Percentiles rank a stretch among this genome's conserved stretches.
These are phyloP conservation scores for Rhizophora apiculata DNA, from an alignment of 345 rosid genomes.

Conservation along the genomic window DNA sequence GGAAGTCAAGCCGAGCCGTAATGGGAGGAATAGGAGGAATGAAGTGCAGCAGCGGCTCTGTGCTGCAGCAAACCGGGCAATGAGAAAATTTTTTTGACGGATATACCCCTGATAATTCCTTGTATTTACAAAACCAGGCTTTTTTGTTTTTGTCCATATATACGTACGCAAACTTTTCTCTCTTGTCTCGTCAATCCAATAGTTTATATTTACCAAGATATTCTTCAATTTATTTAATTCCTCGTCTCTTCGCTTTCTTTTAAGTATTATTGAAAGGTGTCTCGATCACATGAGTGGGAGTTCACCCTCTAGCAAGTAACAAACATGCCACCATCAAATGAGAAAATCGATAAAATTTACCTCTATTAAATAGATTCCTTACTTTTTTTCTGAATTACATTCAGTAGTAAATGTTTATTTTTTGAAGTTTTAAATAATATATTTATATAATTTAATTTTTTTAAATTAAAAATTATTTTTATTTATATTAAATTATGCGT, in stretches of 20 bases:
- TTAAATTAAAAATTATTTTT: too few species aligned
- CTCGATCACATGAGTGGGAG: neutral
- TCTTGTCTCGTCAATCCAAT: neutral
- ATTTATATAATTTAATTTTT: too few species aligned
- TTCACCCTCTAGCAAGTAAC: neutral
- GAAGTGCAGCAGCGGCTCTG: neutral
- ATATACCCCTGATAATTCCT: neutral
- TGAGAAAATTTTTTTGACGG: neutral
- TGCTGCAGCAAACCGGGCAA: neutral
- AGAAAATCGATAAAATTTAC: too few species aligned
- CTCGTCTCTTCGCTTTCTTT: neutral
- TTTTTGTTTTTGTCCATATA: neutral
- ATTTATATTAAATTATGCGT: too few species aligned
- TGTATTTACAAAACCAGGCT: neutral
- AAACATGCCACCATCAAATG: too few species aligned
- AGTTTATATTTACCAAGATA: conserved; percentile 9
- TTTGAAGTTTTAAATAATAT: too few species aligned
- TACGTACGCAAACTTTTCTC: neutral
- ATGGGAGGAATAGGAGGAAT: neutral
- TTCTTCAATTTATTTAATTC: neutral
- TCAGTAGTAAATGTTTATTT: too few species aligned
- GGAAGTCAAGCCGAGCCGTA: neutral
- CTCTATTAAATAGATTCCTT: too few species aligned
- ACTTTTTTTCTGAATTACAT: too few species aligned
- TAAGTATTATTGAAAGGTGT: neutral